Percentiles rank a stretch among this genome's conserved stretches.
Conservation (phyloP, 345 rosid species). For the Acer yangbiense region DNA sequence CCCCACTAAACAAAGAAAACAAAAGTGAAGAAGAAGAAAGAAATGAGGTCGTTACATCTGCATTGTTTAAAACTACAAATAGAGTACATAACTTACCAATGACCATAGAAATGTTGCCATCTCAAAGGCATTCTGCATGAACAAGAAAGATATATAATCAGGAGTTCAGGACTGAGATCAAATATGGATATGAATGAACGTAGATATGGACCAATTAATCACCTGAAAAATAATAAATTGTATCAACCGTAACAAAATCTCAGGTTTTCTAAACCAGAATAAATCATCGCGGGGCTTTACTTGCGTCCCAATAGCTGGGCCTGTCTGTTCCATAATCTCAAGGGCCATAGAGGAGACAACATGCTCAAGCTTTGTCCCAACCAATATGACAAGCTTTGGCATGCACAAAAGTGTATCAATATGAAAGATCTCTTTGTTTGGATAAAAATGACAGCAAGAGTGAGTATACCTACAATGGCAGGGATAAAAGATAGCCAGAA, state of each 20-base stretch:
- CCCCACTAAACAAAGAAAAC: constrained; percentile 67
- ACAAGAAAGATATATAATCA: not conserved
- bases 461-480: constrained; percentile 66
- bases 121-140: constrained; percentile 88
- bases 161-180: constrained; percentile 9
- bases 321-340: constrained; percentile 72
- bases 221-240: constrained; percentile 95
- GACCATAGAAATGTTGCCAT: constrained; percentile 98
- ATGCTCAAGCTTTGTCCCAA: constrained; percentile 90
- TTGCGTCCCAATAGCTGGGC: constrained; percentile 63
- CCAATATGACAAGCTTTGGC: constrained; percentile 81
- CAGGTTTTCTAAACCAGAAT: constrained; percentile 96
- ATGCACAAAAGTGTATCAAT: not conserved
- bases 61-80: not conserved
- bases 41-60: not conserved
- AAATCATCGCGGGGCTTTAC: constrained; percentile 91
- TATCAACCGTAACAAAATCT: constrained; percentile 64
- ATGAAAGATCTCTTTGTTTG: not conserved
- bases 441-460: not conserved
- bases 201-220: not conserved
- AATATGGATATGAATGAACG: not conserved
- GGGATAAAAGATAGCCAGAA: constrained; percentile 98
- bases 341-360: constrained; percentile 89
- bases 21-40: not conserved
- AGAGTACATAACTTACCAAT: constrained; percentile 40